Conservation (phyloP, 2,329 filamentous ascomycete genomes). For the Zalaria obscura region DNA sequence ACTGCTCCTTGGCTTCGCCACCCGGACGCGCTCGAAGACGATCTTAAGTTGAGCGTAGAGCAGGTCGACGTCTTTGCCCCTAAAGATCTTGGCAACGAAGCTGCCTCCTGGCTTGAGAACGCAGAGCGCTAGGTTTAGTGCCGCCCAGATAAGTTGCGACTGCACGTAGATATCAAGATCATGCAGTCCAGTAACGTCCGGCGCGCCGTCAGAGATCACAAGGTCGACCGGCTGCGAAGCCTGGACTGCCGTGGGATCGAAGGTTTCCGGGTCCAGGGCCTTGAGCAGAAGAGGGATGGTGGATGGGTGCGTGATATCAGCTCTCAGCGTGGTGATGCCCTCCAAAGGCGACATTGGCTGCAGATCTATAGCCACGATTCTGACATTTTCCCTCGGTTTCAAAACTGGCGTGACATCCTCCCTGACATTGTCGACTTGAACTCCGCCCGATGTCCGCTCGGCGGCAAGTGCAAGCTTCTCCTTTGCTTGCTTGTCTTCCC, state of each 20-base stretch:
- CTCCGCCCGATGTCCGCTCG: not conserved
- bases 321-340: conserved; percentile 81
- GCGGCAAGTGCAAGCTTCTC: conserved; percentile 47
- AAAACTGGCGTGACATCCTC: conserved; percentile 3
- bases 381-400: conserved; percentile 42
- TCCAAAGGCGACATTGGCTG: conserved; percentile 91
- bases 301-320: conserved; percentile 93
- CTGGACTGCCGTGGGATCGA: conserved; percentile 22
- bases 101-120: conserved; percentile 86
- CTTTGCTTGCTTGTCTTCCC: conserved; percentile 68
- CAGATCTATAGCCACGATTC: conserved; percentile 89
- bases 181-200: conserved; percentile 91
- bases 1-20: conserved; percentile 87
- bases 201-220: conserved; percentile 87
- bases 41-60: conserved; percentile 87
- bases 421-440: not conserved
- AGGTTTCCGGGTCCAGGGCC: conserved; percentile 59
- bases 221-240: conserved; percentile 74
- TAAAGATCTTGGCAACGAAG: conserved; percentile 96
- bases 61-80: conserved; percentile 87
- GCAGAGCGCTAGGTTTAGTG: conserved; percentile 82
- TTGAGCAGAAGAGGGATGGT: conserved; percentile 80
- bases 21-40: conserved; percentile 74
- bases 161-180: conserved; percentile 98
- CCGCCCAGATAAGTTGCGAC: conserved; percentile 85